phyloP scores from a whole-genome alignment of 495 filamentous ascomycete genomes.

The Aspergillus egyptiacus region DNA sequence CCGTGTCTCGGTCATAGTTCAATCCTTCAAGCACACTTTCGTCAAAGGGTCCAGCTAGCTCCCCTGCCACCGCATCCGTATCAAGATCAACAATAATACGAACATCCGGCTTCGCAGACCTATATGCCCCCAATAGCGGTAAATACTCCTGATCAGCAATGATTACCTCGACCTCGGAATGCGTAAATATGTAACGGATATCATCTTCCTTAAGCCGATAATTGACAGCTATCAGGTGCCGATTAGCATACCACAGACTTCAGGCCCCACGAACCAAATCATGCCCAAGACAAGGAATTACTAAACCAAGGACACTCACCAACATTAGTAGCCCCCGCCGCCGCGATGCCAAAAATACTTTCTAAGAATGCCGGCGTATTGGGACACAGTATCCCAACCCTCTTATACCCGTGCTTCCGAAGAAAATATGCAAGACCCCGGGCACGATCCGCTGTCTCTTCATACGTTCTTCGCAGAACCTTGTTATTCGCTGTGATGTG shows the following conservation, averaged over 20 bases:
- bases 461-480: conserved; percentile 67
- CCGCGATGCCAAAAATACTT: conserved; percentile 79
- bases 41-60: conserved; percentile 74
- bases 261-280: neutral
- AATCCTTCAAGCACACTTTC: conserved; percentile 78
- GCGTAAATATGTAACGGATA: conserved; percentile 82
- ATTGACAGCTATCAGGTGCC: conserved; percentile 56
- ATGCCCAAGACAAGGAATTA: neutral
- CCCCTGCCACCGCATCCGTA: conserved; percentile 69
- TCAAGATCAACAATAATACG: conserved; percentile 79
- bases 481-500: conserved; percentile 77
- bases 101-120: conserved; percentile 49
- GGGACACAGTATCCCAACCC: conserved; percentile 74
- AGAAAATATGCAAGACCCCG: conserved; percentile 83
- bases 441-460: conserved; percentile 76
- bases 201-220: conserved; percentile 85
- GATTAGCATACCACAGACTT: neutral
- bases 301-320: conserved; percentile 30
- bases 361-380: conserved; percentile 96
- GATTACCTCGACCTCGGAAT: conserved; percentile 80
- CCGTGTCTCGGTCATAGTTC: conserved; percentile 55
- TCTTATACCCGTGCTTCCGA: conserved; percentile 59
- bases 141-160: conserved; percentile 79
- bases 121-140: conserved; percentile 60
- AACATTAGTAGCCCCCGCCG: conserved; percentile 75